A percentile compares a stretch with the other conserved stretches of the same genome.
These are phyloP conservation scores for Lactifluus volemus DNA, from an alignment of 768 basidiomycete species.

Conservation along the genomic window DNA sequence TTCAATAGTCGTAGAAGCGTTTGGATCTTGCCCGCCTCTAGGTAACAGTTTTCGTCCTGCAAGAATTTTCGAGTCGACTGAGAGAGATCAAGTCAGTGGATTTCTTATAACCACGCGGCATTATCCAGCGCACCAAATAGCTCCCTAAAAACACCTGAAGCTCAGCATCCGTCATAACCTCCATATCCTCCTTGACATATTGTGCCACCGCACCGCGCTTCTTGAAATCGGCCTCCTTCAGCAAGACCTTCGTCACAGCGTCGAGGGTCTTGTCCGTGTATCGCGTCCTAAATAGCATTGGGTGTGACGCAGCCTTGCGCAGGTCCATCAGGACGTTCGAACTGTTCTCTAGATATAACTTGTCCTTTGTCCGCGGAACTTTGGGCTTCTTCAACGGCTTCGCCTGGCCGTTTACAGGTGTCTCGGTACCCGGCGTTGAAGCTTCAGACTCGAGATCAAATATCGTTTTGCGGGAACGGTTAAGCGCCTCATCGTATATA, in stretches of 20 bases:
- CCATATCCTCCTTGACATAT: constrained; percentile 94
- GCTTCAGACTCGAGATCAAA: constrained; percentile 35
- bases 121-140: constrained; percentile 58
- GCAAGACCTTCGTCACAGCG: constrained; percentile 67
- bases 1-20: constrained; percentile 64
- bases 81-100: background rate
- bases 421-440: constrained; percentile 26
- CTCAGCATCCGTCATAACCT: constrained; percentile 97
- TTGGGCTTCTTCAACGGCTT: constrained; percentile 41
- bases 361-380: constrained; percentile 44
- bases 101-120: background rate
- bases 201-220: constrained; percentile 72
- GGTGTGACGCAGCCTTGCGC: constrained; percentile 92
- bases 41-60: constrained; percentile 64
- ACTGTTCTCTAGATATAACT: constrained; percentile 69
- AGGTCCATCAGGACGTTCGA: constrained; percentile 96
- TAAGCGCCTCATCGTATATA: constrained; percentile 80
- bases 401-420: constrained; percentile 22
- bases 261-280: constrained; percentile 73
- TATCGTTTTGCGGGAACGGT: constrained; percentile 76
- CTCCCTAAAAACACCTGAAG: constrained; percentile 77
- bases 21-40: constrained; percentile 83
- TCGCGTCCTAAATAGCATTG: constrained; percentile 84
- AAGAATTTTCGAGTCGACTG: constrained; percentile 69
- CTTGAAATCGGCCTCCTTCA: constrained; percentile 90